A percentile compares a stretch with the other conserved stretches of the same genome.
Evolutionary conservation across 805 yeast species (phyloP).

Genomic region (Sugiyamaella qingdaonensis): DNA sequence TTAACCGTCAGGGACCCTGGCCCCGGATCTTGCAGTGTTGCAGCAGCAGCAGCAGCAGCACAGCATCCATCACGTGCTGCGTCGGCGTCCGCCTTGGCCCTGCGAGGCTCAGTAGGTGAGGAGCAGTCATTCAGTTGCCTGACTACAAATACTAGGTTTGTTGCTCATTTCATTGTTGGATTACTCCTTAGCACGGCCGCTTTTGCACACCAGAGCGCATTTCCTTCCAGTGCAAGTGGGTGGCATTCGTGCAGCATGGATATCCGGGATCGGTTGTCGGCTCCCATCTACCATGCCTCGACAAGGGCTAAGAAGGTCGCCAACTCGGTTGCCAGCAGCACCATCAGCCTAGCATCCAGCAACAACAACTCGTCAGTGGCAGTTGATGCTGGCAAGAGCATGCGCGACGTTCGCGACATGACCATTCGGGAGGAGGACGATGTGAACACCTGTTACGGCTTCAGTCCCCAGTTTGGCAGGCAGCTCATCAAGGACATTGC

Average conservation of each 20-base stretch:
- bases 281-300: conserved; percentile 8
- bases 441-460: not conserved
- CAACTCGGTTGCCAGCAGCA: not conserved
- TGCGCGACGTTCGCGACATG: not conserved
- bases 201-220: no score
- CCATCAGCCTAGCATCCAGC: not conserved
- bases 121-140: not conserved
- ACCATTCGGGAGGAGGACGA: not conserved
- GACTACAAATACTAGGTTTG: no score
- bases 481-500: not conserved
- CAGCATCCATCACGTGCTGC: not conserved
- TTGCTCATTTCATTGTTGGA: no score
- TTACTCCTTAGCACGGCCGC: no score
- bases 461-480: not conserved
- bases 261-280: conserved; percentile 1
- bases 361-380: no score
- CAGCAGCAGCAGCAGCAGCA: not conserved
- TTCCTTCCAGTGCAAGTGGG: not conserved
- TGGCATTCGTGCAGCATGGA: not conserved
- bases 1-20: not conserved
- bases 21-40: not conserved
- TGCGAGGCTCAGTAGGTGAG: not conserved
- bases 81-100: not conserved
- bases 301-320: not conserved
- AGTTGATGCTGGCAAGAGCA: no score